Evolutionary conservation across 805 yeast species (phyloP).

Genomic region (Metschnikowia lochheadii): DNA sequence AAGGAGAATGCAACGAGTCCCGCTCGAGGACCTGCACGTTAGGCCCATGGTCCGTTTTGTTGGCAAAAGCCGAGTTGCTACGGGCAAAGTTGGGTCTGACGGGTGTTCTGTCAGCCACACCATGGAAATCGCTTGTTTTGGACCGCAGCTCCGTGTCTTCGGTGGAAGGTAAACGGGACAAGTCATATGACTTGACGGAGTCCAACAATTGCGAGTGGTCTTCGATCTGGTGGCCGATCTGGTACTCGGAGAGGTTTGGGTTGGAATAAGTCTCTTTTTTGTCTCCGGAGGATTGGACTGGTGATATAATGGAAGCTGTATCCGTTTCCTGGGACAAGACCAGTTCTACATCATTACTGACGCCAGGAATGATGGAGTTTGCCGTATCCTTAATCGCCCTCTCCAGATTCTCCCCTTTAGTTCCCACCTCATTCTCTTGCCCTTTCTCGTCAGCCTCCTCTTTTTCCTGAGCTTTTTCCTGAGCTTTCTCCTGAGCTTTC

Average conservation of each 20-base stretch:
- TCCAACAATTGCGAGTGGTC: slow-evolving; percentile 34
- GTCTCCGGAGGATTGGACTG: slow-evolving; percentile 1
- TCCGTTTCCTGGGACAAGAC: not conserved
- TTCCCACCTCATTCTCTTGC: no score
- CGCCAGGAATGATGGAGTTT: no score
- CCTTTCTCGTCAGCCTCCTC: no score
- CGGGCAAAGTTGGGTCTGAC: slow-evolving; percentile 9
- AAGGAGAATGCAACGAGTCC: slow-evolving; percentile 20
- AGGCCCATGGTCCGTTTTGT: slow-evolving; percentile 7
- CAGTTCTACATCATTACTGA: no score
- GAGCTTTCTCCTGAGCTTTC: no score
- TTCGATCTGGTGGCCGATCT: slow-evolving; percentile 36
- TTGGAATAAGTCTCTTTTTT: slow-evolving; percentile 29
- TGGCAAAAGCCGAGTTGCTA: slow-evolving; percentile 12
- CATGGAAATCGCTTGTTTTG: slow-evolving; percentile 11
- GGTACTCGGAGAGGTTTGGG: slow-evolving; percentile 44
- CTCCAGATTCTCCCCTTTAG: no score
- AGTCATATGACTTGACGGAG: slow-evolving; percentile 35
- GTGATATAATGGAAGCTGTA: slow-evolving; percentile 5
- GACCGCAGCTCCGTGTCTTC: slow-evolving; percentile 15
- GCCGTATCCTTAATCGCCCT: no score
- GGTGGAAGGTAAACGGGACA: slow-evolving; percentile 20
- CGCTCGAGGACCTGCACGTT: slow-evolving; percentile 12
- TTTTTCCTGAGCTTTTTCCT: no score
- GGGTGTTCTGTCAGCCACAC: slow-evolving; percentile 8